phyloP scores from a whole-genome alignment of 140 eudicot species.

The Stevia rebaudiana region DNA sequence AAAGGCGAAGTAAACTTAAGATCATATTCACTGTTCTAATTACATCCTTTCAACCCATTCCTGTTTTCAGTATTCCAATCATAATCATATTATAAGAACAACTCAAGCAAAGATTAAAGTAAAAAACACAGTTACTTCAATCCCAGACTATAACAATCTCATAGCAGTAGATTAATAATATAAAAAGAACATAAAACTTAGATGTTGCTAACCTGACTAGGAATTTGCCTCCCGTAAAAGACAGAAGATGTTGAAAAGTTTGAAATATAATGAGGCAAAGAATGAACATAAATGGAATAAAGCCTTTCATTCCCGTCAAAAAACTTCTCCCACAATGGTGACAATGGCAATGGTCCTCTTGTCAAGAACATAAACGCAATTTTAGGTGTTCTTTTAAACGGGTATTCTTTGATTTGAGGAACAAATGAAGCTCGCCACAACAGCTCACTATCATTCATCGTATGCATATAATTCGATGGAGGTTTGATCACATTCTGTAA shows the following conservation, averaged over 20 bases:
- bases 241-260: constrained; percentile 49
- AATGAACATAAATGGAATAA: constrained; percentile 71
- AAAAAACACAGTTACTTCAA: background rate
- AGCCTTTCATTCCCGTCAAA: constrained; percentile 58
- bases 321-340: constrained; percentile 81
- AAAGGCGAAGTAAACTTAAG: background rate
- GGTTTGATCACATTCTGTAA: constrained; percentile 59
- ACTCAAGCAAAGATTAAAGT: background rate
- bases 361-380: constrained; percentile 89
- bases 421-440: constrained; percentile 85
- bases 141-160: background rate
- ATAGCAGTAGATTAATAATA: background rate
- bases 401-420: constrained; percentile 55
- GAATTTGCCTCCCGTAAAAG: constrained; percentile 66
- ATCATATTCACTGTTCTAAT: background rate
- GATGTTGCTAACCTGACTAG: constrained; percentile 59
- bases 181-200: background rate
- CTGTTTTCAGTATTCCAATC: background rate
- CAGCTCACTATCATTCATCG: constrained; percentile 75
- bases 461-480: constrained; percentile 49
- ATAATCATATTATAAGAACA: background rate
- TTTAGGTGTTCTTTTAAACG: constrained; percentile 53
- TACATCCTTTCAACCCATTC: background rate
- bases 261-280: constrained; percentile 53
- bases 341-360: constrained; percentile 75